Base-by-base conservation (phyloP, 2,329 filamentous ascomycete species). In the Ophiostoma sp. region DNA sequence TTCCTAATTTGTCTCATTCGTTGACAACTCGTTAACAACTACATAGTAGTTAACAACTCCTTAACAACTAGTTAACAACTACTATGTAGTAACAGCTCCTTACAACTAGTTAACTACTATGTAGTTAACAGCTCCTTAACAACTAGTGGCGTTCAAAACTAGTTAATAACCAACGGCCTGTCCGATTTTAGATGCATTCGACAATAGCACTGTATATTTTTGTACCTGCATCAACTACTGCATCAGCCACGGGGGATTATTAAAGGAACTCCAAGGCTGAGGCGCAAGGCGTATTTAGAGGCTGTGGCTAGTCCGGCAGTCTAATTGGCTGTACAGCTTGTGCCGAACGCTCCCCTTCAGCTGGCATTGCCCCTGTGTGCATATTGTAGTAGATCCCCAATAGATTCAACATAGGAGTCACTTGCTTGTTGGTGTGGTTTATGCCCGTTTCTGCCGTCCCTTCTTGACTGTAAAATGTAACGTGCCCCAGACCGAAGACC, bases 271-370 rank as follows among this genome's bases (percentile, higher is more conserved):
- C 20, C 66, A 31, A 70, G 68, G 68, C 71, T 70, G 71, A 69
- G 67, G 41, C 48, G 70, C 70, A 33, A 69, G 70, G 70, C 70
- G 36, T 71, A 64, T 64, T 69, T 35, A 52, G 23, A n/a, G 36
- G n/a, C n/a, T 69, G 64, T 67, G 67, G 67, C 62, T 35, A 62
- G 57, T 66, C 17, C 44, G 13, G 36, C 62, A 39, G 15, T 39
- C 67, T 69, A 52, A 69, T 71, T 71, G 70, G 70, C 64, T 65
- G 39, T 44, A 41, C 52, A 5, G 31, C 13, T 15, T 20, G 36
- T 27, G 65, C 65, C 27, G 65, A 39, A n/a, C 62, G 8, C n/a
- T 41, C n/a, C 20, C 10, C 35, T 65, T 65, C 62, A 65, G 62
- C 62, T 65, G 62, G 62, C n/a, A 65, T 65, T 36, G 62, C 33